Evolutionary conservation across 148 eudicot genomes (phyloP), one percentile per base, ranked within the genome.

Genomic region (Rhododendron griersonianum): DNA sequence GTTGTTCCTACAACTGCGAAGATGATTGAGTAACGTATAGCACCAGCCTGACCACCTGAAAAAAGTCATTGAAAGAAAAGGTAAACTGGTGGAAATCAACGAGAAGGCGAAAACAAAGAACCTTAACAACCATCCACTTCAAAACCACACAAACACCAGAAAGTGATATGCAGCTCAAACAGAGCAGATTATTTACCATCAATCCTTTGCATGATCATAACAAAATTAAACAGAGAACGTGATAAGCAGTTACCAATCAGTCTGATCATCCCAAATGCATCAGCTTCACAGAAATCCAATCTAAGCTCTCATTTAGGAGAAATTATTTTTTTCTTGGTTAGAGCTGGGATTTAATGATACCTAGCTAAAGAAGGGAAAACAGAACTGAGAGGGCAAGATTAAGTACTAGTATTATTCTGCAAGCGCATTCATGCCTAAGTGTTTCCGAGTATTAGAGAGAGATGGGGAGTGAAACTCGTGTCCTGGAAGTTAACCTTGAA

Each of bases 1-100:
- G 96, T 88, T 11, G 98, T 95, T 86, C 99, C 99, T 48, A 87
- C 95, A 83, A 91, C 81, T 44, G 98, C 94, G 85, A 96, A 94
- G 47, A 94, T 83, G 65, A 93, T 73, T 2, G 96, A 92, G 90
- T 95, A 96, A 16, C 96, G 98, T 76, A 92, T 85, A 78, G 98
- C 98, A n/a, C 96, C 98, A 0, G 45, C 23, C 82, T 84, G 95
- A 37, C 99, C 98, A 86, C 92, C 99, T 95, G 91, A 78, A 86
- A 86, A 41, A 51, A 19, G 30, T 57, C 50, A 86, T 33, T 21
- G 61, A 75, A 67, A 47, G 39, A 80, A 67, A 67, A n/a, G 41
- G 30, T 63, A 65, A 18, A 57, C 61, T 50, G 33, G n/a, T 44
- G 8, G 5, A 37, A 51, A 39, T 41, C 33, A 14, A 25, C 1